Evolutionary conservation across 2,329 filamentous ascomycete species (phyloP).

Genomic region (Curvularia hawaiiensis): DNA sequence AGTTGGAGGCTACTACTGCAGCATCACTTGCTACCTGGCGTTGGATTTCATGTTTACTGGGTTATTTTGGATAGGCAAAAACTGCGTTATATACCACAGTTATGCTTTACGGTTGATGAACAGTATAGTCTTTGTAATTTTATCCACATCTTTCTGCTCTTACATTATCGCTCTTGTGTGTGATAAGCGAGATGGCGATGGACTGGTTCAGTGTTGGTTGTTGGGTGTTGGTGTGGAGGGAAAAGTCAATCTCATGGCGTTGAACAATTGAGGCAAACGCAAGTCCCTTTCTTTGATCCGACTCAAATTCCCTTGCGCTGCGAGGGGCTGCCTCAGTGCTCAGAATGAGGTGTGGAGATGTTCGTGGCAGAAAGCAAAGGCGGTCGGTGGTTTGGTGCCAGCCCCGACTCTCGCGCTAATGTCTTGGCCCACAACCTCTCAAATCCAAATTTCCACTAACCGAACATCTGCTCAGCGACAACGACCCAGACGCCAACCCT

Average conservation of each 20-base stretch:
- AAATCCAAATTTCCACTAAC: slow-evolving; percentile 2
- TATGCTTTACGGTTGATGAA: slow-evolving; percentile 14
- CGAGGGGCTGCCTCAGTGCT: too few relatives aligned
- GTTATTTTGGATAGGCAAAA: slow-evolving; percentile 14
- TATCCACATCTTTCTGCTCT: neutral
- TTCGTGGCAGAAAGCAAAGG: too few relatives aligned
- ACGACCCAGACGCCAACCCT: slow-evolving; percentile 33
- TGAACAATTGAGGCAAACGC: too few relatives aligned
- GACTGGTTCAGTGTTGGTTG: too few relatives aligned
- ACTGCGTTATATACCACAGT: slow-evolving; percentile 35
- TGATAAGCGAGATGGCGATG: too few relatives aligned
- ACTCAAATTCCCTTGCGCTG: too few relatives aligned
- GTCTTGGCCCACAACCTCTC: neutral
- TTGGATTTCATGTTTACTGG: slow-evolving; percentile 13
- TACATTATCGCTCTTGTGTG: neutral
- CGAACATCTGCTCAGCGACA: slow-evolving; percentile 33
- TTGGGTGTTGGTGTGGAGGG: too few relatives aligned
- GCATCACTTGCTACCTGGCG: slow-evolving; percentile 11
- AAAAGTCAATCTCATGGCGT: too few relatives aligned
- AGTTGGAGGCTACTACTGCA: slow-evolving; percentile 27
- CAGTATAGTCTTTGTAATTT: slow-evolving; percentile 8
- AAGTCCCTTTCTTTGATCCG: too few relatives aligned
- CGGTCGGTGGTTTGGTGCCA: too few relatives aligned
- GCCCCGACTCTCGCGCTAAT: neutral
- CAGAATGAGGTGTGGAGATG: too few relatives aligned